Base-by-base conservation (phyloP, 352 stramenopile genomes). In the Phytophthora fragariaefolia region DNA sequence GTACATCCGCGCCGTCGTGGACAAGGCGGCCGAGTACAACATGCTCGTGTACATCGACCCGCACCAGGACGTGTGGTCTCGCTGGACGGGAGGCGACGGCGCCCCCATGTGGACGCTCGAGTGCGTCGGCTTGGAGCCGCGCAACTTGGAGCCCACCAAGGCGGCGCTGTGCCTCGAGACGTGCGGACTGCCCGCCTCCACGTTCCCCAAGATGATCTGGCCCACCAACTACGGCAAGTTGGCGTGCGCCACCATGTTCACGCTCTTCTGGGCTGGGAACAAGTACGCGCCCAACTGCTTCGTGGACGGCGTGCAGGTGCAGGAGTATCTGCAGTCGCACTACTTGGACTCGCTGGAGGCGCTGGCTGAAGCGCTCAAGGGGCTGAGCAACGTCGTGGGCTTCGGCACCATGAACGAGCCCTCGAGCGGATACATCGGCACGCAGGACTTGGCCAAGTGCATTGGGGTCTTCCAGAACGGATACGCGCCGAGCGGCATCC, bases 11-110 rank as follows among this genome's bases (percentile, higher is more conserved):
- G 64, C 75, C 8, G 42, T 97, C 7, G 45, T 97, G 6, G 56
- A 79, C 46, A 89, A 84, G 45, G 83, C 84, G 3, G 66, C 61
- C 10, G 68, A 80, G 18, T 90, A 87, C 63, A 82, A 73, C 27
- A 78, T 97, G 54, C 74, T 73, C 22, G 73, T 97, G 32, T 96
- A 93, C 66, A 86, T 97, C 20, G 88, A 97, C 51, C 88, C 86
- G n/a, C 91, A 97, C 56, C 91, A 97, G 72, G 91, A 97, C 58
- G 90, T 97, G 23, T 97, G 90, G 90, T 95, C 83, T 6, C 75
- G 90, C 3, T 97, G 79, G 75, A 96, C 89, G 0, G 91, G 91
- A 36, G 91, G 91, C 1, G 90, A 97, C 61, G 91, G 91, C 9
- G 89, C 91, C 3, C 91, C 90, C 0, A 63, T 94, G 49, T 97